These are phyloP conservation scores for Inonotus obliquus DNA, from an alignment of 1,284 basidiomycete species.

Conservation along the genomic window DNA sequence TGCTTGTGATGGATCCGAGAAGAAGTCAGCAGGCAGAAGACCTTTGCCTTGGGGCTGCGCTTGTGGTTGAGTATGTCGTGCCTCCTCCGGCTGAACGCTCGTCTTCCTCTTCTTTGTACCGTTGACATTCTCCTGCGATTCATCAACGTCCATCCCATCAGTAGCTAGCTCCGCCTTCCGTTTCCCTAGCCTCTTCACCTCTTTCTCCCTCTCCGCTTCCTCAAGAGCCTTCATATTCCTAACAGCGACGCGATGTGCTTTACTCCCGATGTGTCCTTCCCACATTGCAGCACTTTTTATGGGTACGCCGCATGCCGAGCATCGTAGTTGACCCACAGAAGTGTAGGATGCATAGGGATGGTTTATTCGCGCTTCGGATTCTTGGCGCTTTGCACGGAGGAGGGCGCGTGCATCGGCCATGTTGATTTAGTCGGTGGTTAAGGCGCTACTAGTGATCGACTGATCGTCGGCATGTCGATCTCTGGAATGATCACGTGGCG, in stretches of 20 bases:
- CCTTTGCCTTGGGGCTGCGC: conserved; percentile 18
- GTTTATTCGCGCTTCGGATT: conserved; percentile 58
- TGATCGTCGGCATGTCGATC: neutral
- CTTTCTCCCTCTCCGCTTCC: conserved; percentile 28
- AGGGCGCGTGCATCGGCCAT: conserved; percentile 74
- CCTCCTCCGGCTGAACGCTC: conserved; percentile 13
- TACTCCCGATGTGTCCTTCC: conserved; percentile 82
- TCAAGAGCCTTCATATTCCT: conserved; percentile 44
- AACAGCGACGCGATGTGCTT: conserved; percentile 63
- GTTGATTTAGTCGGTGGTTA: neutral
- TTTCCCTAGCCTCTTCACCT: conserved; percentile 31
- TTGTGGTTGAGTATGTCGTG: conserved; percentile 10
- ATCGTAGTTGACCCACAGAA: conserved; percentile 59
- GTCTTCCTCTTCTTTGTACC: conserved; percentile 15
- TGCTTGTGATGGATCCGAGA: conserved; percentile 65
- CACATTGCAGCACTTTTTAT: conserved; percentile 77
- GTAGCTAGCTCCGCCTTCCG: conserved; percentile 38
- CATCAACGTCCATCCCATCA: conserved; percentile 20
- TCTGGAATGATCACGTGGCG: neutral
- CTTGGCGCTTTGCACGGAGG: conserved; percentile 72
- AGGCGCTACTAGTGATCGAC: neutral
- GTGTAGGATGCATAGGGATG: conserved; percentile 73
- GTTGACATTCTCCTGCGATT: conserved; percentile 14
- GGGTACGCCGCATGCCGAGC: conserved; percentile 53
- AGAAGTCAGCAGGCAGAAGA: conserved; percentile 66